phyloP scores from a whole-genome alignment of 495 filamentous ascomycete genomes.

The Rostrohypoxylon terebratum region DNA sequence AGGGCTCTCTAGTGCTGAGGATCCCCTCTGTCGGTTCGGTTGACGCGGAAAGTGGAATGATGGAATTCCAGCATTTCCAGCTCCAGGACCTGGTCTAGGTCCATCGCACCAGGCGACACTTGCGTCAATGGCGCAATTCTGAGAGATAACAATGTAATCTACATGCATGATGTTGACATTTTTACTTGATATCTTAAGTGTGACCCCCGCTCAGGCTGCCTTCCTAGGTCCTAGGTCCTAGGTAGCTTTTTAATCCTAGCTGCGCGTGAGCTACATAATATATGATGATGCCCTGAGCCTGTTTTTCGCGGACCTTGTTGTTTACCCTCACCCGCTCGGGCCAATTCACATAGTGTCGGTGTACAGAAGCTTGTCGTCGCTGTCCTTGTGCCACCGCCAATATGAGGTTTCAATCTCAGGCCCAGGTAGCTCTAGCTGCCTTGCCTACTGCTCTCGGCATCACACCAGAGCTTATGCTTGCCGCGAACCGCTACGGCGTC shows the following conservation, averaged over 20 bases:
- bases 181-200: constrained; percentile 26
- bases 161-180: constrained; percentile 41
- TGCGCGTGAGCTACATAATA: constrained; percentile 21
- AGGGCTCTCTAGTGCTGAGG: constrained; percentile 33
- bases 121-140: constrained; percentile 38
- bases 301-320: constrained; percentile 14
- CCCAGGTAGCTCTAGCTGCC: constrained; percentile 42
- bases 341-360: constrained; percentile 22
- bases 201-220: constrained; percentile 23
- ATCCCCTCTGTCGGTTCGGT: constrained; percentile 10
- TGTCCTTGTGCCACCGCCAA: constrained; percentile 32
- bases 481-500: constrained; percentile 48
- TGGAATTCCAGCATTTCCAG: constrained; percentile 38
- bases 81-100: constrained; percentile 32
- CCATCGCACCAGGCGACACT: constrained; percentile 11
- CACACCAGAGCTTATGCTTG: constrained; percentile 48
- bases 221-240: not conserved
- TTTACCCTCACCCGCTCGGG: constrained; percentile 18
- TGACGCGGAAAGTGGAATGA: constrained; percentile 24
- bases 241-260: not conserved
- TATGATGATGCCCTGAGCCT: constrained; percentile 29
- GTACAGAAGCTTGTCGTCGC: constrained; percentile 25
- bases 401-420: constrained; percentile 48
- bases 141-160: constrained; percentile 41
- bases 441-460: constrained; percentile 47